These are phyloP conservation scores for Fusarium ramigenum DNA, from an alignment of 2,329 filamentous ascomycete species.

Conservation along the genomic window DNA sequence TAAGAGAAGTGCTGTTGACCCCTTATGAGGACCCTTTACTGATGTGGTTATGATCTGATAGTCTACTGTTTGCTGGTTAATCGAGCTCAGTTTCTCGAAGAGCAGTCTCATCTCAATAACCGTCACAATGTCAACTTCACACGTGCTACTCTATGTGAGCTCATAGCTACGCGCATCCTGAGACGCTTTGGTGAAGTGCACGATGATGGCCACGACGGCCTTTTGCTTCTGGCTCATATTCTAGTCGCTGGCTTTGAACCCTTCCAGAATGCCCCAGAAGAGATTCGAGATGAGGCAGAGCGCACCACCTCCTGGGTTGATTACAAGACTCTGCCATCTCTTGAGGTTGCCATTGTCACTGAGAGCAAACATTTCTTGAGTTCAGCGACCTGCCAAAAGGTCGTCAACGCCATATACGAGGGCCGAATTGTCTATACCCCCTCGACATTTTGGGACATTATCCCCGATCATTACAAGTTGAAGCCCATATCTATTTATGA, in stretches of 20 bases:
- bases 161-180: conserved; percentile 81
- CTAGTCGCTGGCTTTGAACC: conserved; percentile 86
- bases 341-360: conserved; percentile 85
- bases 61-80: conserved; percentile 89
- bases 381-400: conserved; percentile 81
- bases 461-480: conserved; percentile 87
- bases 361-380: conserved; percentile 83
- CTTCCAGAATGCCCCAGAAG: conserved; percentile 80
- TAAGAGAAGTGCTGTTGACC: conserved; percentile 47
- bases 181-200: conserved; percentile 83
- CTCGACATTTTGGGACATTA: conserved; percentile 81
- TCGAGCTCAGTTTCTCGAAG: conserved; percentile 78
- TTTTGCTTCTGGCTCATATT: conserved; percentile 80
- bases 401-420: conserved; percentile 84
- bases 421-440: conserved; percentile 85
- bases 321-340: conserved; percentile 73
- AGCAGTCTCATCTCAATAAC: conserved; percentile 79
- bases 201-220: conserved; percentile 72
- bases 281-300: conserved; percentile 69
- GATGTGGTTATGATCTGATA: conserved; percentile 43
- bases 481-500: conserved; percentile 85
- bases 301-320: conserved; percentile 58
- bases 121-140: conserved; percentile 85
- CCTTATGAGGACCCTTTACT: neutral
- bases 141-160: conserved; percentile 80